A percentile compares a stretch with the other conserved stretches of the same genome.
Evolutionary conservation across 1,139 yeast genomes (phyloP).

Genomic region (Groenewaldozyma sp.): DNA sequence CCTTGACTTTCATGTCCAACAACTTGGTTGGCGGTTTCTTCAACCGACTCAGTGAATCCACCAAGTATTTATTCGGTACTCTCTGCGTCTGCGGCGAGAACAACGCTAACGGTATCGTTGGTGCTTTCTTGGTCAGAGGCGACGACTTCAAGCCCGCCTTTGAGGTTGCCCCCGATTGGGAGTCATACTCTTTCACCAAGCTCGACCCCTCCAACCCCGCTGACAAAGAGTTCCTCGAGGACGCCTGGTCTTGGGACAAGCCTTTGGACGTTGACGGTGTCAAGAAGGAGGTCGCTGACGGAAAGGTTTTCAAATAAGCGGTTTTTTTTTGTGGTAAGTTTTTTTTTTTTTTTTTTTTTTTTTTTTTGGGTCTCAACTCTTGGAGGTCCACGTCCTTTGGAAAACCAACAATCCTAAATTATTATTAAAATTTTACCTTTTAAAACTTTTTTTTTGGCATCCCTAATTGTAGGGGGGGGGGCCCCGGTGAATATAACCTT

Average conservation of each 20-base stretch:
- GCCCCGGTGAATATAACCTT: constrained; percentile 24
- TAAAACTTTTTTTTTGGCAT: constrained; percentile 24
- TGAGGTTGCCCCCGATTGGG: constrained; percentile 99
- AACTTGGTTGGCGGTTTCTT: constrained; percentile 98
- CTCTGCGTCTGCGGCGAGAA: constrained; percentile 96
- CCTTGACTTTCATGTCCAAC: constrained; percentile 96
- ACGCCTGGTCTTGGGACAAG: constrained; percentile 83
- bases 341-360: constrained; percentile 4
- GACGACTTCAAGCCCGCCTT: constrained; percentile 86
- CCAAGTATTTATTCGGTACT: constrained; percentile 91
- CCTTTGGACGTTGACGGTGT: constrained; percentile 60
- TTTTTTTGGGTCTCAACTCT: neutral
- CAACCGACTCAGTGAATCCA: constrained; percentile 85
- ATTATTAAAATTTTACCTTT: no score
- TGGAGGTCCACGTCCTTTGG: neutral
- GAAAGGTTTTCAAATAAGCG: constrained; percentile 68
- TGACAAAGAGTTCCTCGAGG: constrained; percentile 59
- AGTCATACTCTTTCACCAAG: constrained; percentile 62
- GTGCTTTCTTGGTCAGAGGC: constrained; percentile 94
- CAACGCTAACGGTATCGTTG: constrained; percentile 96
- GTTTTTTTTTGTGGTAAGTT: neutral
- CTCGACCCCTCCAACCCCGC: constrained; percentile 59
- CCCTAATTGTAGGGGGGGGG: constrained; percentile 25
- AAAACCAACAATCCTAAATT: constrained; percentile 14
- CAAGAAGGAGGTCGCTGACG: constrained; percentile 63